A percentile compares a stretch with the other conserved stretches of the same genome.
These are phyloP conservation scores for Leccinum uliginosum DNA, from an alignment of 768 basidiomycete genomes.

Conservation along the genomic window DNA sequence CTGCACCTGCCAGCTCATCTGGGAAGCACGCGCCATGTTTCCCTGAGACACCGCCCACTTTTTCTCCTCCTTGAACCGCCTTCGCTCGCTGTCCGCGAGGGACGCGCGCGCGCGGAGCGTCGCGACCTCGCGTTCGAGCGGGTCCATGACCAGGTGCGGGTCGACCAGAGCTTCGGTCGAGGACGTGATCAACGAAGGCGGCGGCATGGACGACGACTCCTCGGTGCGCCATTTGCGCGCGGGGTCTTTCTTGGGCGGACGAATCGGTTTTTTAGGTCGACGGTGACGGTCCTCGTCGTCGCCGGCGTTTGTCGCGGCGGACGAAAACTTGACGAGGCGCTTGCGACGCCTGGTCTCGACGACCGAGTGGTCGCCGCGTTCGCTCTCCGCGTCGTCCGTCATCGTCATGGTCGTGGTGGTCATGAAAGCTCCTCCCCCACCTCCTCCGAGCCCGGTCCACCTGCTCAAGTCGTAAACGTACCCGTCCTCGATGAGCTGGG, in stretches of 20 bases:
- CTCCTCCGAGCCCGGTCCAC: neutral
- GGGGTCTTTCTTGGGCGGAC: conserved; percentile 28
- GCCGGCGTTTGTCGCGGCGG: conserved; percentile 36
- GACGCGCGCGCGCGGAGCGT: conserved; percentile 72
- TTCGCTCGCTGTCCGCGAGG: conserved; percentile 76
- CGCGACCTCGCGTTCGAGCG: conserved; percentile 71
- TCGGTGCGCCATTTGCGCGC: conserved; percentile 32
- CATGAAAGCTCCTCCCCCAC: no score
- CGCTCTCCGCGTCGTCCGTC: conserved; percentile 9
- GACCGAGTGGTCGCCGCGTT: conserved; percentile 3
- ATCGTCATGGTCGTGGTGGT: neutral
- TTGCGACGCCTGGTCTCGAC: conserved; percentile 30
- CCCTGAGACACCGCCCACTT: conserved; percentile 85
- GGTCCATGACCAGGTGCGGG: conserved; percentile 53
- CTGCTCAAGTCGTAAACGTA: conserved; percentile 27
- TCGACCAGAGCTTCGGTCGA: conserved; percentile 64
- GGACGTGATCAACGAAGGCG: conserved; percentile 59
- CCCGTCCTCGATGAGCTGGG: conserved; percentile 57
- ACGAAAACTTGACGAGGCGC: conserved; percentile 45
- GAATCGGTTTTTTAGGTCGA: conserved; percentile 18
- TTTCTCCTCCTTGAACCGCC: conserved; percentile 79
- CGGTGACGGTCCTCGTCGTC: no score
- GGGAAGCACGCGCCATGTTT: conserved; percentile 65
- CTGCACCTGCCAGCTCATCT: conserved; percentile 84
- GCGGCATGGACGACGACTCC: conserved; percentile 31